These are phyloP conservation scores for Penicillium bialowiezense DNA, from an alignment of 495 filamentous ascomycete genomes.

Conservation along the genomic window DNA sequence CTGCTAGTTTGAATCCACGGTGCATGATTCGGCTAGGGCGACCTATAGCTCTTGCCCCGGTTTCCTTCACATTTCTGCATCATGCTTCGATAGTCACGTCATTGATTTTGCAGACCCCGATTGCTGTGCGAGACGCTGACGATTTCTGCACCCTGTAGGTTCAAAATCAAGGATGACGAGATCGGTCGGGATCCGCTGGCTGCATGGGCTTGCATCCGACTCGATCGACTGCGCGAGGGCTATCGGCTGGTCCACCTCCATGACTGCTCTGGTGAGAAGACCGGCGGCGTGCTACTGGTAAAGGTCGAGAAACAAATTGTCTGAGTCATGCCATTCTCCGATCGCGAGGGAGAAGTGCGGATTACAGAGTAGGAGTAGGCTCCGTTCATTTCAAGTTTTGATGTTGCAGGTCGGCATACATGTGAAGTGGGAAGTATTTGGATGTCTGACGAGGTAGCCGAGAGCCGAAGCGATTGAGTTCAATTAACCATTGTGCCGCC, in stretches of 20 bases:
- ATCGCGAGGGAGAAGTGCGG: no score
- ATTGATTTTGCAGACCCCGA: not conserved
- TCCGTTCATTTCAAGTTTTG: no score
- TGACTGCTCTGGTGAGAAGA: conserved; percentile 59
- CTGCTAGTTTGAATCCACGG: not conserved
- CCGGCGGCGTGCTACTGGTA: conserved; percentile 66
- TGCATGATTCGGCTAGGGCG: conserved; percentile 5
- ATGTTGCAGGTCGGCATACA: no score
- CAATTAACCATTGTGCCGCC: not conserved
- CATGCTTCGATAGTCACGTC: not conserved
- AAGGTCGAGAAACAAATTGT: conserved; percentile 56
- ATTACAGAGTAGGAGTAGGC: no score
- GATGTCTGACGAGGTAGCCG: not conserved
- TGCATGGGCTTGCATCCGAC: conserved; percentile 82
- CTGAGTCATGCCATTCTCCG: no score
- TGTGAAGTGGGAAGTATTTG: no score
- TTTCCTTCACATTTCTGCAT: not conserved
- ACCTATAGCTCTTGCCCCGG: conserved; percentile 5
- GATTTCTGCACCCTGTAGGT: conserved; percentile 47
- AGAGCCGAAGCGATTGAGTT: not conserved
- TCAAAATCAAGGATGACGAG: conserved; percentile 83
- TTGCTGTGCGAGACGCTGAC: conserved; percentile 5
- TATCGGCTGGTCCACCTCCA: conserved; percentile 73
- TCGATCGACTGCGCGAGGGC: conserved; percentile 73
- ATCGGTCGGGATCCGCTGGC: conserved; percentile 71